These are phyloP conservation scores for Apostasia shenzhenica DNA, from an alignment of 106 monocot genomes.

Conservation along the genomic window DNA sequence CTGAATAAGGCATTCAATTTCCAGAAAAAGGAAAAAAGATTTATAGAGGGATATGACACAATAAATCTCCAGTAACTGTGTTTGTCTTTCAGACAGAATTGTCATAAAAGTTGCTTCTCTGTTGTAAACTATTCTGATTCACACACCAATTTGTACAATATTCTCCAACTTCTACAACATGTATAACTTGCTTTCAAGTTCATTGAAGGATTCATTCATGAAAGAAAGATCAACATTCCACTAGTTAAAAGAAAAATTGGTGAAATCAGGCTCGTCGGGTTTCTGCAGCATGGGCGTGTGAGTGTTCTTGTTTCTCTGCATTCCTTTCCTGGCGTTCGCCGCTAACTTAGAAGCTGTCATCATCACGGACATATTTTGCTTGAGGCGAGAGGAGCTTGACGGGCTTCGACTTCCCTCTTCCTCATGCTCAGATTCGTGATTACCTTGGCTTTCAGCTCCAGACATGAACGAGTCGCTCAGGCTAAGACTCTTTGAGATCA, in stretches of 20 bases:
- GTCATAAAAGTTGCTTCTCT: too few species aligned
- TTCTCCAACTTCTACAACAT: too few species aligned
- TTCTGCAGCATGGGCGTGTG: constrained; percentile 53
- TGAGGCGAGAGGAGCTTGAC: not conserved
- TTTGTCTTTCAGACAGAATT: too few species aligned
- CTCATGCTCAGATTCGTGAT: constrained; percentile 14
- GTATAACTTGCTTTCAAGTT: too few species aligned
- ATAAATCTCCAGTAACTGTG: too few species aligned
- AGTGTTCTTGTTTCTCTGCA: constrained; percentile 23
- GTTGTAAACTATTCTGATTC: too few species aligned
- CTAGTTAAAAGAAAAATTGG: constrained; percentile 28
- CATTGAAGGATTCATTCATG: too few species aligned
- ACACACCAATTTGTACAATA: too few species aligned
- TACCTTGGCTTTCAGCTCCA: constrained; percentile 13
- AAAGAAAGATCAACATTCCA: not conserved
- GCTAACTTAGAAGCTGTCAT: constrained; percentile 33
- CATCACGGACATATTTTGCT: constrained; percentile 19
- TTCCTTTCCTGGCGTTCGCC: constrained; percentile 20
- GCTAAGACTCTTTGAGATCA: constrained; percentile 39
- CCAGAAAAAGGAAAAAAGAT: too few species aligned
- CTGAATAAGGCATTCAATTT: too few species aligned
- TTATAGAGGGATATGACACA: too few species aligned
- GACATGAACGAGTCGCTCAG: constrained; percentile 40
- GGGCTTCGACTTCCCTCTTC: constrained; percentile 12
- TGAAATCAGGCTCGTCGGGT: constrained; percentile 87